Base-by-base conservation (phyloP, 1,139 yeast genomes). In the Nematodospora anomalae region DNA sequence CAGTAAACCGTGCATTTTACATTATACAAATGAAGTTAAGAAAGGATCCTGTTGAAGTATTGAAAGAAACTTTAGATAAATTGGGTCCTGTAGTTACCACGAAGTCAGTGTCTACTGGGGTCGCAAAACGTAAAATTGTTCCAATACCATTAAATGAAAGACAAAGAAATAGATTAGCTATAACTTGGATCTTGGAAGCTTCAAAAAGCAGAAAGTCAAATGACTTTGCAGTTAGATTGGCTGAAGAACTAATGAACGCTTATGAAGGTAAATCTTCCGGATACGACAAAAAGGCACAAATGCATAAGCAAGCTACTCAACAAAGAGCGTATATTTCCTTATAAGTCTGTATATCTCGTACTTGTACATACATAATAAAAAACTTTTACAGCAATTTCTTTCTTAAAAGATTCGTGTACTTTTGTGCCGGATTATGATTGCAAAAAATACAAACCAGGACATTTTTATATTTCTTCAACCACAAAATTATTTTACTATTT, bases 171-270 rank as follows among this genome's bases (percentile, higher is more conserved):
- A 79, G 96, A 62, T 79, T 76, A 53, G 96, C 97, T 3, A 85
- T 94, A 71, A 64, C 71, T 44, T 92, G 97, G 97, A 83, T 92
- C 34, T 64, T 89, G 40, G 96, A 88, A 42, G 89, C 95, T 14
- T 79, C 95, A 20, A 74, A 79, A 40, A 83, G 83, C 57, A 82
- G 95, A 60, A 83, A 80, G 37, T 80, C 92, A 14, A 78, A 80
- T 42, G 94, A 86, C 53, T 84, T 84, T 53, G 72, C 95, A 1
- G 97, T 92, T 22, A 77, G 97, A 55, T 72, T 92, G 42, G 92
- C 92, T 23, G 97, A 92, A 63, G 97, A 92, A 61, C 76, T 92
- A 43, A 60, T 88, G 30, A 70, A 84, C 37, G 94, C 94, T 21
- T 72, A 72, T 50, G 80, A 78, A 51, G 96, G 96, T 36, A 80